These are phyloP conservation scores for Cercospora nicotianae DNA, from an alignment of 2,329 filamentous ascomycete genomes.

Conservation along the genomic window DNA sequence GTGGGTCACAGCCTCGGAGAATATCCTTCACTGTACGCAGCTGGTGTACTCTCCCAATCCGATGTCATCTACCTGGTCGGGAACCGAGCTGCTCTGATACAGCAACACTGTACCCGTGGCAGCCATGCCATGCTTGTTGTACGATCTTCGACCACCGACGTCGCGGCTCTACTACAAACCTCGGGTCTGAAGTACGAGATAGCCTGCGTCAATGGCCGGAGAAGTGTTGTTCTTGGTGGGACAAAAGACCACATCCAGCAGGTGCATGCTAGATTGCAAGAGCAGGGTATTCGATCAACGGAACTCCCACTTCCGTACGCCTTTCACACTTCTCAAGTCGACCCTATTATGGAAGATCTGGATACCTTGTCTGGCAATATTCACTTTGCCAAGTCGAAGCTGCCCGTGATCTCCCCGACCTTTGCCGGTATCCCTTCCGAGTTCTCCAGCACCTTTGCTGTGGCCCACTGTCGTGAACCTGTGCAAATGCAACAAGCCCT, in stretches of 20 bases:
- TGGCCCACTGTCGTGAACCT: not conserved
- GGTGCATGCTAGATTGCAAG: not conserved
- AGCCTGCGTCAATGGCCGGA: not conserved
- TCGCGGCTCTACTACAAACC: not conserved
- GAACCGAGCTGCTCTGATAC: not conserved
- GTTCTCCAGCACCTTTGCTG: not conserved
- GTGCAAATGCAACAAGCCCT: not conserved
- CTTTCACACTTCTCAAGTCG: not conserved
- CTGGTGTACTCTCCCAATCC: not conserved
- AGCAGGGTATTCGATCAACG: not conserved
- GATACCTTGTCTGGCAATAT: not conserved
- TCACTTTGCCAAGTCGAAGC: not conserved
- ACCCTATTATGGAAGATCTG: not conserved
- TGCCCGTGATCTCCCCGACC: not conserved
- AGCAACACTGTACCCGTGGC: not conserved
- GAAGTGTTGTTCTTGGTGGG: not conserved
- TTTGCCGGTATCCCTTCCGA: not conserved
- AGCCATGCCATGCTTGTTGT: not conserved
- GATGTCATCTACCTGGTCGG: not conserved
- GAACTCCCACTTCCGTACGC: not conserved
- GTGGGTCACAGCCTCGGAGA: not conserved
- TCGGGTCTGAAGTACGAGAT: not conserved
- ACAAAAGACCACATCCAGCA: not conserved
- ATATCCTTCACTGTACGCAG: not conserved
- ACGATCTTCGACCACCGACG: not conserved